A percentile compares a stretch with the other conserved stretches of the same genome.
phyloP scores from a whole-genome alignment of 2,329 filamentous ascomycete species.

The Raffaelea arxii region DNA sequence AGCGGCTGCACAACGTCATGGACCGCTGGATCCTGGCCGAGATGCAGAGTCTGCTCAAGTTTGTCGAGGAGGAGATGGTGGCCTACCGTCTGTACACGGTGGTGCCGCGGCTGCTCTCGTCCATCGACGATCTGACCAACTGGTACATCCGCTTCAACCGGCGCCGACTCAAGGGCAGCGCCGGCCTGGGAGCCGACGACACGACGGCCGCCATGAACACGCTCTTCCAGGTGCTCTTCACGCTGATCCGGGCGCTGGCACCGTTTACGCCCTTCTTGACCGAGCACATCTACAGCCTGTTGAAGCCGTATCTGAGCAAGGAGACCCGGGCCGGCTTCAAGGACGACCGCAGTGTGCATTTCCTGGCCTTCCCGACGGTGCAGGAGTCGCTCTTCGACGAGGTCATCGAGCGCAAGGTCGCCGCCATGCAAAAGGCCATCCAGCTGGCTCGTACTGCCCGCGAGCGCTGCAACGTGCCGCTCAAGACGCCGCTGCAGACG shows the following conservation, averaged over 20 bases:
- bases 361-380: slow-evolving; percentile 82
- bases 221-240: slow-evolving; percentile 87
- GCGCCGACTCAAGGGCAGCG: slow-evolving; percentile 81
- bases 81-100: slow-evolving; percentile 67
- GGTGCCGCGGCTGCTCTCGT: slow-evolving; percentile 68
- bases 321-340: slow-evolving; percentile 46
- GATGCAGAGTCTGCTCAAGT: slow-evolving; percentile 82
- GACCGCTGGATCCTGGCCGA: slow-evolving; percentile 91
- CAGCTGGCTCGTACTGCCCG: slow-evolving; percentile 79
- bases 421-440: slow-evolving; percentile 92
- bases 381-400: slow-evolving; percentile 80
- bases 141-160: slow-evolving; percentile 98
- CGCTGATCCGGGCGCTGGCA: slow-evolving; percentile 75
- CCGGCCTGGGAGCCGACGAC: slow-evolving; percentile 71
- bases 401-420: slow-evolving; percentile 75
- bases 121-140: slow-evolving; percentile 81
- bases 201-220: slow-evolving; percentile 88
- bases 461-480: slow-evolving; percentile 71
- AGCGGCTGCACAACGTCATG: slow-evolving; percentile 65
- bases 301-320: slow-evolving; percentile 73
- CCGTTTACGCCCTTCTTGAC: slow-evolving; percentile 95
- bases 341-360: slow-evolving; percentile 83
- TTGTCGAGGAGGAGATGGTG: slow-evolving; percentile 85
- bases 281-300: slow-evolving; percentile 82
- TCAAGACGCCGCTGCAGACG: slow-evolving; percentile 87